phyloP scores from a whole-genome alignment of 305 asterid species.

The Salvia sclarea region DNA sequence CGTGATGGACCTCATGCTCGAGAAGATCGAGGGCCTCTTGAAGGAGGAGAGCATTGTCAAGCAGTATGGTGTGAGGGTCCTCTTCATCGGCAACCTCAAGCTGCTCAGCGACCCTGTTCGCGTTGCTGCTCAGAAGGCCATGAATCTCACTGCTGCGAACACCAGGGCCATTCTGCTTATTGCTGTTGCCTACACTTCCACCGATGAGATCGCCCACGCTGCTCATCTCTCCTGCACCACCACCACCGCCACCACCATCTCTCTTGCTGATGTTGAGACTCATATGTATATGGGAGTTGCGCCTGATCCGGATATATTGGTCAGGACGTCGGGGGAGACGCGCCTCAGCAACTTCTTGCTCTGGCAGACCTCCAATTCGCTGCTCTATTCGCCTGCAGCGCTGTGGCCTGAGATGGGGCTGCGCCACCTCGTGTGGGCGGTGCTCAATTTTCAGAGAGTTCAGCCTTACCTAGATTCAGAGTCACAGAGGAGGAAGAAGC shows the following conservation, averaged over 20 bases:
- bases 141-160: constrained; percentile 57
- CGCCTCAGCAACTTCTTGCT: constrained; percentile 69
- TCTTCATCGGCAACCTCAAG: constrained; percentile 61
- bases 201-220: constrained; percentile 69
- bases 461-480: constrained; percentile 46
- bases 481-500: constrained; percentile 55
- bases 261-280: constrained; percentile 61
- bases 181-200: constrained; percentile 72
- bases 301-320: constrained; percentile 67
- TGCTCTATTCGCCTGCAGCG: constrained; percentile 58
- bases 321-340: constrained; percentile 68
- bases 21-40: constrained; percentile 69
- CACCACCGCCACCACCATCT: too few species aligned
- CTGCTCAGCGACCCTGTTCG: constrained; percentile 53
- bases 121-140: constrained; percentile 66
- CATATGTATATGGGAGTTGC: constrained; percentile 64
- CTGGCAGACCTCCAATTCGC: constrained; percentile 72
- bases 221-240: too few species aligned
- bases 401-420: constrained; percentile 80
- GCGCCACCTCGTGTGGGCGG: constrained; percentile 65
- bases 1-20: constrained; percentile 74
- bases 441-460: constrained; percentile 57
- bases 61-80: constrained; percentile 64
- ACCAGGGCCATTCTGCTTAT: constrained; percentile 42
- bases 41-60: constrained; percentile 56